Conservation (phyloP, 768 basidiomycete genomes). For the Mycena galericulata region DNA sequence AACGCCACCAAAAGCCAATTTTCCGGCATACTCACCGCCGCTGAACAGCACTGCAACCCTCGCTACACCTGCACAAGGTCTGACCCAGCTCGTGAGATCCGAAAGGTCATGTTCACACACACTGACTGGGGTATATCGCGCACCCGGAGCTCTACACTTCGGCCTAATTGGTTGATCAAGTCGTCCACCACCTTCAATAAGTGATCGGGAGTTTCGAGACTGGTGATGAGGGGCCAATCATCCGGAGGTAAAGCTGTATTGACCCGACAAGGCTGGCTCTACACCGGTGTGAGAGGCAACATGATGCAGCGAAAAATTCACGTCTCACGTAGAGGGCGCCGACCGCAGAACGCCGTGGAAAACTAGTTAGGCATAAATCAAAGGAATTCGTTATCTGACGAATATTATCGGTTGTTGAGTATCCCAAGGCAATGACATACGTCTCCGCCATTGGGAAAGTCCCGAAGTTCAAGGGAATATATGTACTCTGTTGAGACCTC, state of each 20-base stretch:
- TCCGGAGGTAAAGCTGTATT: constrained; percentile 62
- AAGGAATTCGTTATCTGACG: constrained; percentile 31
- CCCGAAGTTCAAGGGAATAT: constrained; percentile 64
- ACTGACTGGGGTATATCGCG: constrained; percentile 69
- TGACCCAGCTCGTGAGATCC: constrained; percentile 24
- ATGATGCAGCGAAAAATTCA: background rate
- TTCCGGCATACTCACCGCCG: constrained; percentile 53
- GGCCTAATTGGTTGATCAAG: constrained; percentile 66
- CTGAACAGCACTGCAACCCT: constrained; percentile 92
- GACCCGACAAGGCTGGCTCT: constrained; percentile 62
- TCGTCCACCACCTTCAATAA: constrained; percentile 58
- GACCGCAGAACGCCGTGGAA: constrained; percentile 19
- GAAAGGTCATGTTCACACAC: constrained; percentile 44
- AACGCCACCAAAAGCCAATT: background rate
- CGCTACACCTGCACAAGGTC: constrained; percentile 50
- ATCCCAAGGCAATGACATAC: constrained; percentile 19
- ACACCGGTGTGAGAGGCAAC: background rate
- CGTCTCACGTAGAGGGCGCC: constrained; percentile 21
- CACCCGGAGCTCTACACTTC: constrained; percentile 77
- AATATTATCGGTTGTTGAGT: background rate
- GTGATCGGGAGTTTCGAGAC: constrained; percentile 57
- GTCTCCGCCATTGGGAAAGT: constrained; percentile 25
- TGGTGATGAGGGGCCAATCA: constrained; percentile 48
- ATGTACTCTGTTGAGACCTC: constrained; percentile 73
- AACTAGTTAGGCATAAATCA: constrained; percentile 19